phyloP scores from a whole-genome alignment of 2,329 filamentous ascomycete genomes.

The Dothistroma pini region DNA sequence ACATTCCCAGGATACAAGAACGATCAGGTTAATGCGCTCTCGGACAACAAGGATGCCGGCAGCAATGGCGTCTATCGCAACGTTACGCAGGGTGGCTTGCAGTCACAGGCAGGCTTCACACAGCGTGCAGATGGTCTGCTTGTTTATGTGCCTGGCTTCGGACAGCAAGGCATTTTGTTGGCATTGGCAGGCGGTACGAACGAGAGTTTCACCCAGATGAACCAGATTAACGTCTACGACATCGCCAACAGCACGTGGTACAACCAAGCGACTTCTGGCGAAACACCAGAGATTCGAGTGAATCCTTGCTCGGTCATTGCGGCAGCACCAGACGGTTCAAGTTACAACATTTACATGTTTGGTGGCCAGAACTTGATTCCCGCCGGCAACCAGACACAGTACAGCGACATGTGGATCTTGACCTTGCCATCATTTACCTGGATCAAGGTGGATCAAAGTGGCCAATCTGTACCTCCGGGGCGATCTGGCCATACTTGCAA shows the following conservation, averaged over 20 bases:
- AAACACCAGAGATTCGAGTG: conserved; percentile 56
- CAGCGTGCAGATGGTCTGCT: conserved; percentile 70
- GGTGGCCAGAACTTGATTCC: conserved; percentile 71
- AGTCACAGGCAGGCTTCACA: conserved; percentile 63
- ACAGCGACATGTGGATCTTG: conserved; percentile 74
- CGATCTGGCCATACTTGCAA: conserved; percentile 74
- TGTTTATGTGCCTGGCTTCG: conserved; percentile 73
- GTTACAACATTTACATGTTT: conserved; percentile 74
- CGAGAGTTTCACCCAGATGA: conserved; percentile 59
- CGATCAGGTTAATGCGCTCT: conserved; percentile 56
- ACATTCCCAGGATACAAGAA: conserved; percentile 69
- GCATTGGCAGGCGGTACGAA: conserved; percentile 72
- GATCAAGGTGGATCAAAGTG: conserved; percentile 60
- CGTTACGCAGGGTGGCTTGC: conserved; percentile 67
- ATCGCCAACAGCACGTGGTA: conserved; percentile 68
- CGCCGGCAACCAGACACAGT: conserved; percentile 56
- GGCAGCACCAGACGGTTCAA: conserved; percentile 60
- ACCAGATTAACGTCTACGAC: conserved; percentile 75
- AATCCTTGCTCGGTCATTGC: conserved; percentile 71
- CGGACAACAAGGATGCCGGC: conserved; percentile 54
- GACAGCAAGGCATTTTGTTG: conserved; percentile 69
- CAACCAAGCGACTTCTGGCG: conserved; percentile 63
- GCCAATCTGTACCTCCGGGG: conserved; percentile 49
- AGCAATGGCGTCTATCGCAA: conserved; percentile 65
- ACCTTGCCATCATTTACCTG: conserved; percentile 78